A percentile compares a stretch with the other conserved stretches of the same genome.
These are phyloP conservation scores for Medakamo hakoo DNA, from an alignment of 139 green algal genomes.

Conservation along the genomic window DNA sequence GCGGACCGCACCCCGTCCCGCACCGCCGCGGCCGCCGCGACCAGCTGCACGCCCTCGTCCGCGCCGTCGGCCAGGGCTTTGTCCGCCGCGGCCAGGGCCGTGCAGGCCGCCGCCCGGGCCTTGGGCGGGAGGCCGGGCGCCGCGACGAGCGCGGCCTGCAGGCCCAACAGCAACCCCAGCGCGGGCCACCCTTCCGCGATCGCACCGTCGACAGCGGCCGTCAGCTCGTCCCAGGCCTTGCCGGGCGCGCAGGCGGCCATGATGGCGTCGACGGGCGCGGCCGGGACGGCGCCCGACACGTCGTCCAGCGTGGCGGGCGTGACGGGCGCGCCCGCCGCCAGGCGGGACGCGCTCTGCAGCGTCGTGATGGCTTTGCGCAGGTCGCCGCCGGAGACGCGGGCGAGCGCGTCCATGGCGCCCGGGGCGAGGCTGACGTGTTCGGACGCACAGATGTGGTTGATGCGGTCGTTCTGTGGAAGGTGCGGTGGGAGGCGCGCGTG, in stretches of 20 bases:
- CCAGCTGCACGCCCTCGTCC: constrained; percentile 76
- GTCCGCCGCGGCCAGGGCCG: constrained; percentile 49
- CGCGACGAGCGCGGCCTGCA: constrained; percentile 43
- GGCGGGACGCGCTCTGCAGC: constrained; percentile 57
- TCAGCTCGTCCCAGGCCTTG: background rate
- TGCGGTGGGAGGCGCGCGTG: too few relatives aligned
- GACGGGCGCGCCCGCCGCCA: constrained; percentile 23
- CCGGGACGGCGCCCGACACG: constrained; percentile 28
- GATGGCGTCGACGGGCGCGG: constrained; percentile 10
- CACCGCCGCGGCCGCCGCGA: constrained; percentile 33
- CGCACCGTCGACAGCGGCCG: background rate
- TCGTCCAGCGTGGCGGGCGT: constrained; percentile 21
- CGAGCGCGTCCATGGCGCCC: constrained; percentile 39
- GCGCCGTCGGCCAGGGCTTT: constrained; percentile 60
- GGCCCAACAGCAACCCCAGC: constrained; percentile 54
- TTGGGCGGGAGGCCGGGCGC: constrained; percentile 17
- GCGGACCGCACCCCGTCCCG: constrained; percentile 11
- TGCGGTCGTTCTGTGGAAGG: too few relatives aligned
- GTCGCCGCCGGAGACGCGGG: constrained; percentile 54
- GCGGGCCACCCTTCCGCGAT: constrained; percentile 7
- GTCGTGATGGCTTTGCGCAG: constrained; percentile 81
- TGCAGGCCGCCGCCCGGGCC: constrained; percentile 22
- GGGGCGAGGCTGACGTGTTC: constrained; percentile 53
- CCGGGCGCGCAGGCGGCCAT: constrained; percentile 14
- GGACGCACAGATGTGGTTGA: constrained; percentile 56